Evolutionary conservation across 345 rosid genomes (phyloP).

Genomic region (Acer negundo): DNA sequence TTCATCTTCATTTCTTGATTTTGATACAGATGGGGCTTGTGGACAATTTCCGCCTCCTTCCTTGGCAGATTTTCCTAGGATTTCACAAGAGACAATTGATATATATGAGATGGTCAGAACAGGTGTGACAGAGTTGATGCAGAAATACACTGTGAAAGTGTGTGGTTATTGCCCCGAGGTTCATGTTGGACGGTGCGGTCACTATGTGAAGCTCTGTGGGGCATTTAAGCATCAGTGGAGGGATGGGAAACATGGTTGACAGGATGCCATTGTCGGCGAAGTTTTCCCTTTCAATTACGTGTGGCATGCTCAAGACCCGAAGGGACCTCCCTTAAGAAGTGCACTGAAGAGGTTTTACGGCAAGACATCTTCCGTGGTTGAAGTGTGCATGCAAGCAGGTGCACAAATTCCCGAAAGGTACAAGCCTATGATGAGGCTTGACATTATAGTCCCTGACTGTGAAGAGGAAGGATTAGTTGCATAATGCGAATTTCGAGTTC

Average conservation of each 20-base stretch:
- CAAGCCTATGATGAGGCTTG: constrained; percentile 96
- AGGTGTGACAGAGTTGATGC: constrained; percentile 74
- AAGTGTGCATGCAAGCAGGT: constrained; percentile 80
- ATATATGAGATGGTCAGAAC: constrained; percentile 63
- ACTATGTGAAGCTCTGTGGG: constrained; percentile 83
- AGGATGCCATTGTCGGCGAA: constrained; percentile 77
- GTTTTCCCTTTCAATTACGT: constrained; percentile 74
- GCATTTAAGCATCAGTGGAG: constrained; percentile 94
- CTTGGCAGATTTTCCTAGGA: constrained; percentile 51
- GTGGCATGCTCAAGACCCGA: constrained; percentile 77
- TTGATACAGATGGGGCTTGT: constrained; percentile 71
- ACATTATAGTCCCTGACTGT: constrained; percentile 74
- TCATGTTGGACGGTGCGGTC: constrained; percentile 95
- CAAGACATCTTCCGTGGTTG: constrained; percentile 80
- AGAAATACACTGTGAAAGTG: constrained; percentile 74
- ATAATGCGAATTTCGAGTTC: constrained; percentile 8
- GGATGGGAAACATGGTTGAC: constrained; percentile 99
- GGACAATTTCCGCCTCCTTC: constrained; percentile 53
- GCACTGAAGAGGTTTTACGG: constrained; percentile 78
- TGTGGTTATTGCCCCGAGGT: constrained; percentile 95
- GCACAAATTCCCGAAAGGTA: constrained; percentile 61
- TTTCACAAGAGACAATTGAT: constrained; percentile 78
- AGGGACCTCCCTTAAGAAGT: constrained; percentile 60
- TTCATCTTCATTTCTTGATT: constrained; percentile 57
- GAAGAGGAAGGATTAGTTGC: constrained; percentile 72